phyloP scores from a whole-genome alignment of 164 flowering plant species.

The Saururus chinensis region DNA sequence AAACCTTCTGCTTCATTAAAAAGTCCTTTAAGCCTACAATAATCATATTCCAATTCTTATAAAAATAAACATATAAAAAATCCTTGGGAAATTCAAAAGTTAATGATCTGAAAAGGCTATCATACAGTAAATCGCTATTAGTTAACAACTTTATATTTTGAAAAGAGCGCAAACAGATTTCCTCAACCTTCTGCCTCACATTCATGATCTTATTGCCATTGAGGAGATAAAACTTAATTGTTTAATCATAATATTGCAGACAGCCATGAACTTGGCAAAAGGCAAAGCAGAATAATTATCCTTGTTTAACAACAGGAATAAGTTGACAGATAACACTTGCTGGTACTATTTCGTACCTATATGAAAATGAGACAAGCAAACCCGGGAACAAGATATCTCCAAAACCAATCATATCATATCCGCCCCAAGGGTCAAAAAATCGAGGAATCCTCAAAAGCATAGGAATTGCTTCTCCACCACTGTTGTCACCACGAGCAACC shows the following conservation, averaged over 20 bases:
- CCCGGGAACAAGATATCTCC: conserved; percentile 98
- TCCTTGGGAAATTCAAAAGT: background rate
- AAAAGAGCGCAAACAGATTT: too few species aligned
- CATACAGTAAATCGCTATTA: background rate
- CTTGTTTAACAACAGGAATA: background rate
- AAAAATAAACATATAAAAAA: too few species aligned
- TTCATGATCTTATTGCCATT: too few species aligned
- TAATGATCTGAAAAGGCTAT: background rate
- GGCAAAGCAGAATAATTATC: too few species aligned
- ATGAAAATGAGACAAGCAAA: conserved; percentile 63
- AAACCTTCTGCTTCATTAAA: too few species aligned
- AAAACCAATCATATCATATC: conserved; percentile 92
- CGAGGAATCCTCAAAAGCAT: conserved; percentile 90
- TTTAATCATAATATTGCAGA: too few species aligned
- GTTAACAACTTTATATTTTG: background rate
- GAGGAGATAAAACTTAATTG: too few species aligned
- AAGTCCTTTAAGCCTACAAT: too few species aligned
- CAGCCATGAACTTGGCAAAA: too few species aligned
- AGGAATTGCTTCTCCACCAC: conserved; percentile 80
- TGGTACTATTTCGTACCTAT: conserved; percentile 45
- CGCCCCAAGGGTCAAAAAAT: conserved; percentile 81
- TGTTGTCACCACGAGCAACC: conserved; percentile 91
- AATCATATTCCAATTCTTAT: too few species aligned
- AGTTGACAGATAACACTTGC: too few species aligned
- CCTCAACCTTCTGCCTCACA: too few species aligned